Evolutionary conservation across 129 eudicot species (phyloP).

Genomic region (Calendula officinalis): DNA sequence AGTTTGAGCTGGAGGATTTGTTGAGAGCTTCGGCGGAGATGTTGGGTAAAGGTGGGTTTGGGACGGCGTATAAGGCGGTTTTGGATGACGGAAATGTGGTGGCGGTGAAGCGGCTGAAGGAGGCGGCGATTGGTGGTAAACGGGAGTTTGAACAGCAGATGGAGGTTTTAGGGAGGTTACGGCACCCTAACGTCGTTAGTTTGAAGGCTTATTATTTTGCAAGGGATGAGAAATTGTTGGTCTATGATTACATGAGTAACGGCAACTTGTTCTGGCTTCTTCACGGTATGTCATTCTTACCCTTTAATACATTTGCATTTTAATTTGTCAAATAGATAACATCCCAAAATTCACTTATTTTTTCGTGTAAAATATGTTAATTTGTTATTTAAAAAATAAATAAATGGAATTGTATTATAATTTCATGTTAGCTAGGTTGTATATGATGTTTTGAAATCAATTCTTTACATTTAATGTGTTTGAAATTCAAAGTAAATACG

Average conservation of each 20-base stretch:
- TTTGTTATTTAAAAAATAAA: too few relatives aligned
- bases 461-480: background rate
- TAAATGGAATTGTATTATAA: too few relatives aligned
- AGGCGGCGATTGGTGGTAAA: constrained; percentile 41
- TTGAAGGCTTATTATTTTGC: constrained; percentile 51
- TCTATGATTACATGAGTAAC: constrained; percentile 49
- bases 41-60: constrained; percentile 64
- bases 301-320: background rate
- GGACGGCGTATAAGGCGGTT: constrained; percentile 60
- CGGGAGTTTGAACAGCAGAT: constrained; percentile 45
- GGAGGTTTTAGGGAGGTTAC: constrained; percentile 38
- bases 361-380: background rate
- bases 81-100: constrained; percentile 51
- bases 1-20: constrained; percentile 63
- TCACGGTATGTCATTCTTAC: constrained; percentile 40
- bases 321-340: background rate
- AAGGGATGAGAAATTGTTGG: constrained; percentile 50
- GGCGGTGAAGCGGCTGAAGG: constrained; percentile 56
- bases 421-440: too few relatives aligned
- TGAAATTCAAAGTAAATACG: background rate
- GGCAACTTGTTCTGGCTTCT: constrained; percentile 64
- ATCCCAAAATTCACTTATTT: background rate
- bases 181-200: constrained; percentile 51
- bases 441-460: background rate
- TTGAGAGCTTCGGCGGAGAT: constrained; percentile 63